phyloP scores from a whole-genome alignment of 148 eudicot genomes.

The Limonium bicolor region DNA sequence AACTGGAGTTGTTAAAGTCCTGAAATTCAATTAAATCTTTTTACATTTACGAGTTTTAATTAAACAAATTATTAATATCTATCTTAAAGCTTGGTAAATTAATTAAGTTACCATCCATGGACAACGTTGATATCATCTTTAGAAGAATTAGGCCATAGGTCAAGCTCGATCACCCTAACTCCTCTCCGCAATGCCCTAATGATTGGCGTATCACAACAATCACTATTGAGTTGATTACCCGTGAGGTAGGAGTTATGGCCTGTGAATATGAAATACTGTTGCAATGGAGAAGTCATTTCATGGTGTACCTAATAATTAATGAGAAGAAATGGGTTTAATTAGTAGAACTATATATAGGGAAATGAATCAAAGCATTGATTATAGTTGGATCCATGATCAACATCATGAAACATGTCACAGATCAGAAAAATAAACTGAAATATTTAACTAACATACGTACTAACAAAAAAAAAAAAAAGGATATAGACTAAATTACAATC shows the following conservation, averaged over 20 bases:
- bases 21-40: conserved; percentile 9
- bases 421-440: too few relatives aligned
- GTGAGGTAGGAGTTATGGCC: conserved; percentile 90
- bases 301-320: conserved; percentile 78
- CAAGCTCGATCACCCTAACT: conserved; percentile 85
- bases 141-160: conserved; percentile 83
- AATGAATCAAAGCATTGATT: too few relatives aligned
- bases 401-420: too few relatives aligned
- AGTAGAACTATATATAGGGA: too few relatives aligned
- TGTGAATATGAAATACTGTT: conserved; percentile 76
- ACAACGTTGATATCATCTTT: conserved; percentile 66
- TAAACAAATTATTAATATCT: too few relatives aligned
- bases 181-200: conserved; percentile 66
- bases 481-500: too few relatives aligned
- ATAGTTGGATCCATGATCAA: too few relatives aligned
- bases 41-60: too few relatives aligned
- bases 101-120: conserved; percentile 81
- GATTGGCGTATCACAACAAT: conserved; percentile 72
- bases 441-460: too few relatives aligned
- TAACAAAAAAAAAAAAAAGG: too few relatives aligned
- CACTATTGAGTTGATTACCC: conserved; percentile 83
- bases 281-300: conserved; percentile 93
- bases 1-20: conserved; percentile 85
- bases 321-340: too few relatives aligned
- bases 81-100: too few relatives aligned